A percentile compares a stretch with the other conserved stretches of the same genome.
Conservation (phyloP, 352 stramenopile genomes). For the Phytophthora pseudosyringae region DNA sequence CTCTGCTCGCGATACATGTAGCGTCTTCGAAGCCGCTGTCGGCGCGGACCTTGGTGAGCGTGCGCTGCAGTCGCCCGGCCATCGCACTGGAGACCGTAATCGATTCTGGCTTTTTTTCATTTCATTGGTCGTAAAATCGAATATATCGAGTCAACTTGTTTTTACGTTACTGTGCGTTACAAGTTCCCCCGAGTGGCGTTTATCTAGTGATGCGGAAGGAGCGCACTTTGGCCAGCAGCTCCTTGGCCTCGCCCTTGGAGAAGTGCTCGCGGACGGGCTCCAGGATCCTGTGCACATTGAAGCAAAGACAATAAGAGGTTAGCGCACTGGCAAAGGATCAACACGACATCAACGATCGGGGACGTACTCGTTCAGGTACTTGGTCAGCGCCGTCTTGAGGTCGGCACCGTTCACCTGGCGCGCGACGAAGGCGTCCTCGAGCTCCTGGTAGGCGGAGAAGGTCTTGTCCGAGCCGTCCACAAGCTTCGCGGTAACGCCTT, state of each 20-base stretch:
- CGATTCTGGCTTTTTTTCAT: conserved; percentile 19
- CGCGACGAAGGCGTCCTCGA: conserved; percentile 92
- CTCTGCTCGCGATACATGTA: neutral
- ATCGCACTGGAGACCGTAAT: conserved; percentile 10
- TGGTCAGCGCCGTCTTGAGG: conserved; percentile 93
- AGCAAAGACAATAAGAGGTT: conserved; percentile 22
- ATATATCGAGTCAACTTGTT: conserved; percentile 18
- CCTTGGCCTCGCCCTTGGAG: conserved; percentile 93
- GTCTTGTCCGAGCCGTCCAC: conserved; percentile 62
- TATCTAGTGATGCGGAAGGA: conserved; percentile 97
- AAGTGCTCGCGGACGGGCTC: conserved; percentile 98
- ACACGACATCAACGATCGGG: conserved; percentile 1
- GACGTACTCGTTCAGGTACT: conserved; percentile 93
- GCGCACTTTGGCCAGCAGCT: conserved; percentile 96
- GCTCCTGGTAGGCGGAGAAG: conserved; percentile 90
- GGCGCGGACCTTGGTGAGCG: conserved; percentile 36
- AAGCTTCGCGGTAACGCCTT: conserved; percentile 62
- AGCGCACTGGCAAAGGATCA: conserved; percentile 4
- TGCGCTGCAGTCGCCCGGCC: conserved; percentile 31
- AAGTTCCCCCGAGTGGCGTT: conserved; percentile 25
- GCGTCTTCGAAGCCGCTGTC: conserved; percentile 12
- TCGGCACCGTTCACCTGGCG: conserved; percentile 93
- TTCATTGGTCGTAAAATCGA: conserved; percentile 14
- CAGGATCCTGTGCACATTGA: conserved; percentile 77
- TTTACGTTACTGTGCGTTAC: neutral